Evolutionary conservation across 495 filamentous ascomycete species (phyloP).

Genomic region (Pyronema domesticum): DNA sequence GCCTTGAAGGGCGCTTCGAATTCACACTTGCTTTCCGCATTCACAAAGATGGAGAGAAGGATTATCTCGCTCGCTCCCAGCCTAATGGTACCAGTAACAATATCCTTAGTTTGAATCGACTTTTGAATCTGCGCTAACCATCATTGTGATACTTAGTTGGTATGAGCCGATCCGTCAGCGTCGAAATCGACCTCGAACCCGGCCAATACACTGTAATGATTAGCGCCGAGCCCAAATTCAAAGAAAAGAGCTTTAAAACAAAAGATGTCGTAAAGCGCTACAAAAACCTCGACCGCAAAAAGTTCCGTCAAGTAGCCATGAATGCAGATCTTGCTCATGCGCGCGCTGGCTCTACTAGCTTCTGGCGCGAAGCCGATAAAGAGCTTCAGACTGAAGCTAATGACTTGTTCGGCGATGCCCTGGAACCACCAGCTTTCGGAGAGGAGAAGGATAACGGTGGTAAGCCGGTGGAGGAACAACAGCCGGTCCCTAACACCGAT

Average conservation of each 20-base stretch:
- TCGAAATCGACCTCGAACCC: conserved; percentile 63
- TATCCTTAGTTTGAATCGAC: background rate
- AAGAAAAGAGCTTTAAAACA: conserved; percentile 33
- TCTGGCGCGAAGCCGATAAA: conserved; percentile 31
- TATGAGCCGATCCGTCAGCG: conserved; percentile 61
- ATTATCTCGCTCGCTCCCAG: conserved; percentile 52
- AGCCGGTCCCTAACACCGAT: background rate
- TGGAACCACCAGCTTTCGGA: background rate
- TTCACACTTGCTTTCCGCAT: conserved; percentile 68
- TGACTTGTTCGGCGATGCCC: background rate
- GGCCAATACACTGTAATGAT: conserved; percentile 67
- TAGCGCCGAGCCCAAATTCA: conserved; percentile 54
- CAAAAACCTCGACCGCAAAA: conserved; percentile 49
- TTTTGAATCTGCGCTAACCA: background rate
- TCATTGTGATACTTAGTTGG: conserved; percentile 15
- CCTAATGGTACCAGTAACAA: conserved; percentile 6
- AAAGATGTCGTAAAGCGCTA: conserved; percentile 51
- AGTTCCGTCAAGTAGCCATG: conserved; percentile 62
- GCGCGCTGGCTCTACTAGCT: conserved; percentile 17
- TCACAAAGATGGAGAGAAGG: conserved; percentile 59
- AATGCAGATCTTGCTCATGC: conserved; percentile 71
- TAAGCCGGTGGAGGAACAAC: conserved; percentile 6
- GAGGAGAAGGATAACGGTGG: conserved; percentile 40
- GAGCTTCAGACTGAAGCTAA: conserved; percentile 32
- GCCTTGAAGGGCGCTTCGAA: conserved; percentile 62